These are phyloP conservation scores for Hibiscus mutabilis DNA, from an alignment of 345 rosid genomes.

Conservation along the genomic window DNA sequence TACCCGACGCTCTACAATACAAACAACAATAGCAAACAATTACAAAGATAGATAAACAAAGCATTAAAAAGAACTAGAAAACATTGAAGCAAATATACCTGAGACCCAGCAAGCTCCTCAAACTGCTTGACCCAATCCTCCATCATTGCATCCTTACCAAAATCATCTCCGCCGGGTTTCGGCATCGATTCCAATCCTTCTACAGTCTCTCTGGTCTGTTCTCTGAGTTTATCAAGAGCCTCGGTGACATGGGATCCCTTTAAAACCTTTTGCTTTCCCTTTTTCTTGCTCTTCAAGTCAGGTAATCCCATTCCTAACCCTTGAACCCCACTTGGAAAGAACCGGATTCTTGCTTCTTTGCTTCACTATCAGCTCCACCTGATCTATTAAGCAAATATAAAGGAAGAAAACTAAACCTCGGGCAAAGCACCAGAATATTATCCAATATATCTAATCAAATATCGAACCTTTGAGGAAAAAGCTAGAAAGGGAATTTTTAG, in stretches of 20 bases:
- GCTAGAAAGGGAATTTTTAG: too few species aligned
- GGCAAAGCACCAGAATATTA: neutral
- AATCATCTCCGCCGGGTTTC: constrained; percentile 38
- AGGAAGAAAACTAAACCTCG: neutral
- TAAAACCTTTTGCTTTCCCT: constrained; percentile 49
- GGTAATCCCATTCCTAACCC: constrained; percentile 96
- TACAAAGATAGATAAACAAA: neutral
- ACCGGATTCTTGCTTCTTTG: constrained; percentile 29
- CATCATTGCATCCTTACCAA: constrained; percentile 53
- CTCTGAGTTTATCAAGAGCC: constrained; percentile 83
- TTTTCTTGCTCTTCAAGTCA: constrained; percentile 77
- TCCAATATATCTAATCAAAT: too few species aligned
- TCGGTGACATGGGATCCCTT: constrained; percentile 70
- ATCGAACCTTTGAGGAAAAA: too few species aligned
- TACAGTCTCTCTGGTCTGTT: constrained; percentile 58
- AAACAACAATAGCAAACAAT: neutral
- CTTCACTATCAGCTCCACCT: constrained; percentile 32
- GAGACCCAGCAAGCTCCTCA: constrained; percentile 81
- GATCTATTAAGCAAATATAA: constrained; percentile 37
- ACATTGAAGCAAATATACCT: constrained; percentile 35
- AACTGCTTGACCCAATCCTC: constrained; percentile 99
- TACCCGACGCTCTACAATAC: neutral
- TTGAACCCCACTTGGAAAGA: constrained; percentile 56
- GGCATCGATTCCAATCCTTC: constrained; percentile 76
- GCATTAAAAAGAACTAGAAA: too few species aligned